A percentile compares a stretch with the other conserved stretches of the same genome.
Evolutionary conservation across 129 eudicot genomes (phyloP).

Genomic region (Flaveria bidentis): DNA sequence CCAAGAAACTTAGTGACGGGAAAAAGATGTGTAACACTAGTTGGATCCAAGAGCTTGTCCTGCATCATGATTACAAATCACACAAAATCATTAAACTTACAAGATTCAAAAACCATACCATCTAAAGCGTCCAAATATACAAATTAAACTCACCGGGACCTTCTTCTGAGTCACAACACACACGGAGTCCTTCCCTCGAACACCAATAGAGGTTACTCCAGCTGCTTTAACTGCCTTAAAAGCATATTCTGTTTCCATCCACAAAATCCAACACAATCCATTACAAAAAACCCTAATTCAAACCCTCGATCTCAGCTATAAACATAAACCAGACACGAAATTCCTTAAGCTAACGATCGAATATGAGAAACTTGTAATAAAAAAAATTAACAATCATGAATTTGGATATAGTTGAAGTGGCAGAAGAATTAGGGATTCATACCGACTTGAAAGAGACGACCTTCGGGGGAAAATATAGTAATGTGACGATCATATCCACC

Average conservation of each 20-base stretch:
- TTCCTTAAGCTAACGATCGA: background rate
- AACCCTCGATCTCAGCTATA: background rate
- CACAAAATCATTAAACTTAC: conserved; percentile 2
- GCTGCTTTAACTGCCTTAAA: conserved; percentile 95
- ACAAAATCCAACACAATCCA: conserved; percentile 26
- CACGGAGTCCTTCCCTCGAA: conserved; percentile 88
- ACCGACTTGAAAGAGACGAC: conserved; percentile 99
- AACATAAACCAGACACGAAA: background rate
- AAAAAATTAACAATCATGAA: background rate
- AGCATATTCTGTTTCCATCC: conserved; percentile 64
- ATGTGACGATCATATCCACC: conserved; percentile 98
- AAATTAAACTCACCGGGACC: conserved; percentile 69
- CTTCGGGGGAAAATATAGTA: conserved; percentile 96
- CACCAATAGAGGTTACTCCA: conserved; percentile 90
- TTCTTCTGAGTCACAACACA: conserved; percentile 99
- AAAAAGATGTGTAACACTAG: conserved; percentile 91
- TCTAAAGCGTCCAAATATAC: background rate
- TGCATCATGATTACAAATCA: conserved; percentile 25
- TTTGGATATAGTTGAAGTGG: background rate
- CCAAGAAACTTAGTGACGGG: conserved; percentile 85
- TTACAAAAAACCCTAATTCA: conserved; percentile 20
- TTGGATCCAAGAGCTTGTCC: conserved; percentile 97
- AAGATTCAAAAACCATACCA: background rate
- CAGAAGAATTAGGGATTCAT: conserved; percentile 26
- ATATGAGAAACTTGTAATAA: background rate